Evolutionary conservation across 73 alveolate species (phyloP).

Genomic region (Paramecium biaurelia): DNA sequence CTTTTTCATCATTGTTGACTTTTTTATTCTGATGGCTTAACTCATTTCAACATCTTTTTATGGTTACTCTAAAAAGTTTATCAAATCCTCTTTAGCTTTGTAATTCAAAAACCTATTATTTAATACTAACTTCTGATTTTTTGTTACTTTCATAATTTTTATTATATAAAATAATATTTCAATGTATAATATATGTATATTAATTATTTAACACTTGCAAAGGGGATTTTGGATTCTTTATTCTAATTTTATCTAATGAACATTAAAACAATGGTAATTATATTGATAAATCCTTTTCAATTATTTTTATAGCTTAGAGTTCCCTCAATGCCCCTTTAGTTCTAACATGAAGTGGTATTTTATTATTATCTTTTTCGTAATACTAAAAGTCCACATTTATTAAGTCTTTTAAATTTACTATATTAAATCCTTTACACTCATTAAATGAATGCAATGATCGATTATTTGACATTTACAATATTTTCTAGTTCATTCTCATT

Average conservation of each 20-base stretch:
- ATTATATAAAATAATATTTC: not conserved
- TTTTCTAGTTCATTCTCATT: not conserved
- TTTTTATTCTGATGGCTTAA: not conserved
- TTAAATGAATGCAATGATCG: not conserved
- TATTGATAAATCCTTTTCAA: not conserved
- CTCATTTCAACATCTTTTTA: not conserved
- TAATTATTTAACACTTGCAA: not conserved
- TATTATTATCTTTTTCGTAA: not conserved
- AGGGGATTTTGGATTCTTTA: slow-evolving; percentile 1
- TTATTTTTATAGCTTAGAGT: not conserved
- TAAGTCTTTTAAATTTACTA: not conserved
- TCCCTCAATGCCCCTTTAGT: not conserved
- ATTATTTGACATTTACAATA: not conserved
- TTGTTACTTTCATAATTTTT: not conserved
- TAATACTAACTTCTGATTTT: not conserved
- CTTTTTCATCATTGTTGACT: not conserved
- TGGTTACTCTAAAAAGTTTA: not conserved
- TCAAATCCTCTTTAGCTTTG: not conserved
- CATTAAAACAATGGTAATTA: not conserved
- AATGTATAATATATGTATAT: not conserved
- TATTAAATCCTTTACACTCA: not conserved
- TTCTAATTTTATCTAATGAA: not conserved
- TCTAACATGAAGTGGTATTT: not conserved
- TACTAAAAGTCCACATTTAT: not conserved
- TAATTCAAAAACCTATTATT: not conserved